Evolutionary conservation across 805 yeast genomes (phyloP).

Genomic region (Diddensiella santjacobensis): DNA sequence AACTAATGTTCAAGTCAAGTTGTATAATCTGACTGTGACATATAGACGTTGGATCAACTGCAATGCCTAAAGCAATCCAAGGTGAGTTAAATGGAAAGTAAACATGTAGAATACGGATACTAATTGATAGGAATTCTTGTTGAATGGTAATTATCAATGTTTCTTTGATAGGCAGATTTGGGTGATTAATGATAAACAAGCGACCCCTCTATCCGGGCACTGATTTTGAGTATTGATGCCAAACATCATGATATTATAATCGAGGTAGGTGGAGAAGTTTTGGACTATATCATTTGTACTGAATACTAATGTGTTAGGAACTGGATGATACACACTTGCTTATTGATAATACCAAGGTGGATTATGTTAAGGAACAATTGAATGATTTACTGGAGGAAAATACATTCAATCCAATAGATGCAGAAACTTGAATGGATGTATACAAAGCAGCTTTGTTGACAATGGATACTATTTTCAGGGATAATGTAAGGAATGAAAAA

Average conservation of each 20-base stretch:
- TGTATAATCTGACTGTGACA: too few relatives aligned
- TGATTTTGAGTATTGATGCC: slow-evolving; percentile 78
- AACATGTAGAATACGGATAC: neutral
- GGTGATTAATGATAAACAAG: slow-evolving; percentile 30
- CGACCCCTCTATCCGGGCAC: slow-evolving; percentile 90
- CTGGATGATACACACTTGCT: slow-evolving; percentile 88
- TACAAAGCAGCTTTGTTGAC: too few relatives aligned
- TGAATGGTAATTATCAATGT: slow-evolving; percentile 31
- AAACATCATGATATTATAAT: slow-evolving; percentile 67
- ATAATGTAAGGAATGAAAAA: too few relatives aligned
- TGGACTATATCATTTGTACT: slow-evolving; percentile 19
- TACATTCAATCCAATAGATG: slow-evolving; percentile 81
- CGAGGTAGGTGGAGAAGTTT: slow-evolving; percentile 33
- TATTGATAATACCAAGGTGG: slow-evolving; percentile 73
- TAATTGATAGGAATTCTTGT: slow-evolving; percentile 31
- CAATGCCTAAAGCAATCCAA: slow-evolving; percentile 54
- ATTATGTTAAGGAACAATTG: slow-evolving; percentile 70
- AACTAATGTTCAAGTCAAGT: too few relatives aligned
- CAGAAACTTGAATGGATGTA: slow-evolving; percentile 25
- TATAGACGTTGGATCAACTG: too few relatives aligned
- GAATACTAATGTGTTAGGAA: slow-evolving; percentile 44
- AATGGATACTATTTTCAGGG: too few relatives aligned
- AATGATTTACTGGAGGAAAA: slow-evolving; percentile 74
- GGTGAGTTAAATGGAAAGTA: slow-evolving; percentile 32
- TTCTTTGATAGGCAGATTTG: neutral